These are phyloP conservation scores for Odontarrhena argentea DNA, from an alignment of 345 rosid species.

Conservation along the genomic window DNA sequence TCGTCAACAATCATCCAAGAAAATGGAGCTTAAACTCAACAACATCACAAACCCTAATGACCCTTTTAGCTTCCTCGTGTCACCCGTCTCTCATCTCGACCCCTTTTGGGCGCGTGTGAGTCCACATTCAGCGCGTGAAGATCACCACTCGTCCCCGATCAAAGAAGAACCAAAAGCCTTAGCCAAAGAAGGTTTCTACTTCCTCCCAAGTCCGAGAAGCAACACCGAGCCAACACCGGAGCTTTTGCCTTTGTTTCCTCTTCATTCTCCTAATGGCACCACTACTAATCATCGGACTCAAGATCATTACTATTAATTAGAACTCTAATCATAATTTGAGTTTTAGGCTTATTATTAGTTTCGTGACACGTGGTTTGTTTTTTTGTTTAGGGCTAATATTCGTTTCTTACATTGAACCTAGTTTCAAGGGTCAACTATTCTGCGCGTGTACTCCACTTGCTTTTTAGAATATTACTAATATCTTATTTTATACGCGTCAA, in stretches of 20 bases:
- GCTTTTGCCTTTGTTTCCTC: conserved; percentile 75
- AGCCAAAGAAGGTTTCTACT: conserved; percentile 67
- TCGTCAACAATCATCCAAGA: conserved; percentile 59
- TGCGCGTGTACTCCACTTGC: conserved; percentile 37
- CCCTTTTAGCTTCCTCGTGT: conserved; percentile 49
- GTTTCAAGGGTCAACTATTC: conserved; percentile 32
- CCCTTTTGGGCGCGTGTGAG: conserved; percentile 46
- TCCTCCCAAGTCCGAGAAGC: conserved; percentile 66
- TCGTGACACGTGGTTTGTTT: conserved; percentile 22
- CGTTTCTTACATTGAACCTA: neutral
- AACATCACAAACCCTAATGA: conserved; percentile 35
- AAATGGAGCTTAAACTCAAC: conserved; percentile 70
- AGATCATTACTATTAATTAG: neutral
- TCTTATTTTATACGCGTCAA: conserved; percentile 13
- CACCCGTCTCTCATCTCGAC: conserved; percentile 81
- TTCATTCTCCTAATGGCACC: conserved; percentile 55
- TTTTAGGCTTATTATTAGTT: conserved; percentile 18
- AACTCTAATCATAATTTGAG: conserved; percentile 16
- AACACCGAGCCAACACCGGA: conserved; percentile 60
- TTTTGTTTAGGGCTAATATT: conserved; percentile 36
- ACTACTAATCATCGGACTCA: conserved; percentile 5
- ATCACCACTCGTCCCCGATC: conserved; percentile 28
- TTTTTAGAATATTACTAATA: conserved; percentile 1
- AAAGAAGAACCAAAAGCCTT: conserved; percentile 56
- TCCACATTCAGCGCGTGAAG: conserved; percentile 43